Base-by-base conservation (phyloP, 495 filamentous ascomycete species). In the Eremomyces bilateralis region DNA sequence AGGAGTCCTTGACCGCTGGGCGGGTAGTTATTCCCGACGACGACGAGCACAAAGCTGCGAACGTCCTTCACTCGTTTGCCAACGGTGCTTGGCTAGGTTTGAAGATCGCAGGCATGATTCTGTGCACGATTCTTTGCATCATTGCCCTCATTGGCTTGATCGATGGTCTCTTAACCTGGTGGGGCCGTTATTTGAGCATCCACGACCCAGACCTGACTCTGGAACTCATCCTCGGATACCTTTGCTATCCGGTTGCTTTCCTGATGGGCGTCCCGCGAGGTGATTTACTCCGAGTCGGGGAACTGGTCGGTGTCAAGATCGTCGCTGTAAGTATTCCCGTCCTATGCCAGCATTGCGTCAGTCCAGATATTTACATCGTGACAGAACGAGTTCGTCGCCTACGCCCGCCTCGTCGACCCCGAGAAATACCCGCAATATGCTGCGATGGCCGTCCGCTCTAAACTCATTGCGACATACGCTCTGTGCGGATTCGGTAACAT, bases 41-140 rank as follows among this genome's bases (percentile, higher is more conserved):
- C 15, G 65, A 73, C 20, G 57, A 82, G 4, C 62, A 84, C 37
- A 57, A 54, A 21, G 56, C 80, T n/a, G 60, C 70, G 18, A 93
- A 92, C 48, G 60, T 68, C 2, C 63, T 93, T 11, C 78, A 93
- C 46, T 83, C 83, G 8, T 88, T 92, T 46, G 65, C 80, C 30
- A 80, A 76, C 32, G 83, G 83, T 27, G 33, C 33, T 8, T 35
- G 33, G 33, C 20, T 35, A 19, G 18, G 6, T 20, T 21, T 38
- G 41, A 85, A 82, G 54, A 85, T 91, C 38, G 80, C 70, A 2
- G 79, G 76, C 29, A 91, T 83, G 72, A 90, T 91, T 34, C 40
- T 73, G 11, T 63, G 76, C 21, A 76, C 69, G 2, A 58, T 91
- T 4, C 67, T 93, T 10, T 90, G 80, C 50, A 82, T 92, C 44